A percentile compares a stretch with the other conserved stretches of the same genome.
phyloP scores from a whole-genome alignment of 192 early-diverging fungal genomes.

The Coemansia sp. region DNA sequence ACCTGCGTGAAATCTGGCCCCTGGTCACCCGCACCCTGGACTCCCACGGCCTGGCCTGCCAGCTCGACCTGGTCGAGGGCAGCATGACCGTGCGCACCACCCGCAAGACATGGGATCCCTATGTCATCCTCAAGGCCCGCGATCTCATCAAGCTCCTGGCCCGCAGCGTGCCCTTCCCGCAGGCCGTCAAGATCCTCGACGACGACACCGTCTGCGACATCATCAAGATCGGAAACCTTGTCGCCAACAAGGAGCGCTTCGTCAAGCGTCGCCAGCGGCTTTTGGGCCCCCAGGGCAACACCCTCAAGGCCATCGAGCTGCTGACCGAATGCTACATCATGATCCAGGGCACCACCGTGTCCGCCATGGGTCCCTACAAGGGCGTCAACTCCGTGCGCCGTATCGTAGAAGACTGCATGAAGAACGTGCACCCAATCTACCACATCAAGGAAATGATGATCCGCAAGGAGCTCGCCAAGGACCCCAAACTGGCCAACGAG shows the following conservation, averaged over 20 bases:
- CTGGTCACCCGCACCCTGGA: constrained; percentile 80
- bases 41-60: constrained; percentile 81
- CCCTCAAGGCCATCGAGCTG: constrained; percentile 94
- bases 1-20: constrained; percentile 89
- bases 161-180: constrained; percentile 89
- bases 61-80: constrained; percentile 94
- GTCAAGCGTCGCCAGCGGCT: constrained; percentile 94
- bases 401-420: constrained; percentile 96
- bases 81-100: constrained; percentile 98
- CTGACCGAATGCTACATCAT: constrained; percentile 93
- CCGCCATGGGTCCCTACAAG: constrained; percentile 87
- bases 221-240: constrained; percentile 95
- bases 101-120: constrained; percentile 92
- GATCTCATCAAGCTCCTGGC: constrained; percentile 94
- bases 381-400: constrained; percentile 84
- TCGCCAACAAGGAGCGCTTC: constrained; percentile 96
- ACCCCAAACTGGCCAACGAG: constrained; percentile 88
- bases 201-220: constrained; percentile 91
- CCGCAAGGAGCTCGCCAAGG: constrained; percentile 94
- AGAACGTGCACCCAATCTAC: constrained; percentile 98
- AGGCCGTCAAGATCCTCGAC: constrained; percentile 90
- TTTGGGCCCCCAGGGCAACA: constrained; percentile 93
- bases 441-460: constrained; percentile 99
- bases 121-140: constrained; percentile 88
- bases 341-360: constrained; percentile 98